Base-by-base conservation (phyloP, 495 filamentous ascomycete genomes). In the Xylaria cubensis region DNA sequence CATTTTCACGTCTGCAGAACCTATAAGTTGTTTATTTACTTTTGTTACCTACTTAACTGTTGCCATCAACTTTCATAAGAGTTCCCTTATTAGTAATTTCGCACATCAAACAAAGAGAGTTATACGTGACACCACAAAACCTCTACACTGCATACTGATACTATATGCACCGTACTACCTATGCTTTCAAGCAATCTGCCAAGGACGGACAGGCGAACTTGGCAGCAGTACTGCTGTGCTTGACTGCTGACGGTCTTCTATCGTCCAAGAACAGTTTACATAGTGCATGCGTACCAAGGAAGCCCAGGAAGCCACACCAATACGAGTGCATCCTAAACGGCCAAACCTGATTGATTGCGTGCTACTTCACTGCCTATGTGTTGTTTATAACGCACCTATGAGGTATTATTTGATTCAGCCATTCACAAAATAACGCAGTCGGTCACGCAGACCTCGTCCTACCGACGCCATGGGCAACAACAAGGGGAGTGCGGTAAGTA, bases 321-420 rank as follows among this genome's bases (percentile, higher is more conserved):
- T 59, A 34, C 56, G 17, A 36, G 36, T 19, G 29, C 29, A 55
- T 55, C 0, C 1, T 13, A 21, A 55, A 24, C 51, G 21, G 21
- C 19, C 56, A 59, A 59, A 36, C 6, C 13, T 5, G 17, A 59
- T 59, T 36, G 29, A 29, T 29, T 29, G 26, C 17, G 56, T 36
- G 56, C 36, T 29, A 59, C 56, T n/a, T 55, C 56, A n/a, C 56
- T 59, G 56, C 56, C 32, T 36, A 36, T 59, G 29, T 36, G 53
- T 32, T 32, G 53, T 34, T 34, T 15, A 34, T 34, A 36, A 6
- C 56, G 29, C 56, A 59, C 9, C 12, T 29, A 53, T 67, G 64
- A 67, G 64, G 41, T 42, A 67, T 67, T 67, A 67, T 55, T 55
- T 67, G 64, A 55, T n/a, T n/a, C 13, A 66, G 63, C 42, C 29